Base-by-base conservation (phyloP, 805 yeast genomes). In the Wickerhamiella vanderwaltii region DNA sequence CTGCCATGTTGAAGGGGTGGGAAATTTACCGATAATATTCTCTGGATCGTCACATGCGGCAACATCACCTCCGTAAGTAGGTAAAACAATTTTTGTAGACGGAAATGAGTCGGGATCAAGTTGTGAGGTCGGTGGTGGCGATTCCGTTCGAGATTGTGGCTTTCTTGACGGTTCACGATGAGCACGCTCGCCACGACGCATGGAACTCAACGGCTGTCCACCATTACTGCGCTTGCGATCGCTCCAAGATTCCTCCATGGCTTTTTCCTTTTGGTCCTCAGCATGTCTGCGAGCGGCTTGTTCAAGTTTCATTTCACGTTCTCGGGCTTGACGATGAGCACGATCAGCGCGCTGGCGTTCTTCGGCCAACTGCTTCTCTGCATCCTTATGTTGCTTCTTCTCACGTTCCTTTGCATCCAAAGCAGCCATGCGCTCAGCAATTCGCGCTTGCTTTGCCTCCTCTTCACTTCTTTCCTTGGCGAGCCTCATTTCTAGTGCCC, bases 401-500 rank as follows among this genome's bases (percentile, higher is more conserved):
- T 35, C 47, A 25, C 18, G 17, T 9, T 45, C 30, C 20, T 32
- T 28, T 15, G 29, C 36, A 9, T 37, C 40, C 12, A 37, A 30
- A 15, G 25, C 40, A 1, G 40, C 40, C 2, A 37, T 25, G 5
- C 31, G 23, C 11, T 29, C 40, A 5, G 29, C 35, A 19, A 49
- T 41, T 16, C 47, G 39, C 29, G 23, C 36, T 24, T 43, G n/a
- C 32, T 41, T 35, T 35, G 45, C 48, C 25, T 13, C 18, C n/a
- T 47, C 49, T 7, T 40, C 50, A 5, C 23, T 12, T 4, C 37
- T 37, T 43, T 51, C 55, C 13, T 43, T 37, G 24, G 46, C 50
- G 12, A 41, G 41, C 29, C 50, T 43, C 23, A 44, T 46, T 28
- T 45, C 51, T 6, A 53, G 47, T 3, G 63, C 64, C 30, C 50